Base-by-base conservation (phyloP, 2,329 filamentous ascomycete species). In the Aspergillus novofumigatus region DNA sequence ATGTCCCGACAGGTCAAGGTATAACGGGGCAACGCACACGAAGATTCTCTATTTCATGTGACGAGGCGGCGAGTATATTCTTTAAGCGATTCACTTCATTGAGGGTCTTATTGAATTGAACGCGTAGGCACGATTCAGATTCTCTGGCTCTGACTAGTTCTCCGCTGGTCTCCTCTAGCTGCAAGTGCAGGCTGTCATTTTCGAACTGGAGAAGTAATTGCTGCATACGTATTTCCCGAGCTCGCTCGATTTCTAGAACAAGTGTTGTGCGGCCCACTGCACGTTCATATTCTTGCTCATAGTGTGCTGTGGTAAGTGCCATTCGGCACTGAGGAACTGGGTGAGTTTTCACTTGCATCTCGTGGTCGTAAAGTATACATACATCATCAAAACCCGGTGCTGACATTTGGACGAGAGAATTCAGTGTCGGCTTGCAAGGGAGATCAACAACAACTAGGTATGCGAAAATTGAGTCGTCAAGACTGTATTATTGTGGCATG, bases 161-260 rank as follows among this genome's bases (percentile, higher is more conserved):
- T 61, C 84, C 82, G 52, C 88, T 81, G 47, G 83, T 81, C 52
- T 69, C 65, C 25, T 84, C 79, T 20, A 92, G 72, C 61, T 87
- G 81, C 48, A 86, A 82, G 62, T 85, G 83, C 28, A 96, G 74
- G 9, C 83, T 80, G 50, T 86, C 83, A 61, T 88, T 90, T 61
- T 95, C 88, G 62, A 92, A 86, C 60, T 87, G 81, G n/a, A 90
- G 78, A n/a, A 92, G 75, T 54, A 92, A 76, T 54, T 87, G 80
- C 60, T 87, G 84, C 59, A 93, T 80, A 63, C 85, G 85, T 53
- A 91, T 75, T 62, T 86, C 83, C 50, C 92, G 86, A 42, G 84
- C 80, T 58, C 87, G 85, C 72, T 97, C 92, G 62, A 91, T 86
- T 66, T 90, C 89, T 63, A 85, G 77, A 55, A 95, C 80, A 10